Evolutionary conservation across 2,329 filamentous ascomycete species (phyloP).

Genomic region (Pyrenochaeta sp.): DNA sequence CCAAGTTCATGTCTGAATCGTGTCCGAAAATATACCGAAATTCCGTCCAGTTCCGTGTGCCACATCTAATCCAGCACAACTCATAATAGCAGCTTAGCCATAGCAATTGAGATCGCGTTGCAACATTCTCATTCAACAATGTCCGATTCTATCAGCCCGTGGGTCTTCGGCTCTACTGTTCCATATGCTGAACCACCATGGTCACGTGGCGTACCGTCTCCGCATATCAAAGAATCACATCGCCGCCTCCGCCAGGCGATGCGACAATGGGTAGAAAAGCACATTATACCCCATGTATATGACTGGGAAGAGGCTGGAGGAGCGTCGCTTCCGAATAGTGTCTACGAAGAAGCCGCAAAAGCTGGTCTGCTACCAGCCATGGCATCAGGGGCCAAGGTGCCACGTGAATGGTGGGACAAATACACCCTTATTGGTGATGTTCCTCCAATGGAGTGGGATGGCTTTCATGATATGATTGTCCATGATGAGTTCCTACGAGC

Average conservation of each 20-base stretch:
- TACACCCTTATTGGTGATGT: conserved; percentile 2
- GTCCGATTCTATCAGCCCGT: no score
- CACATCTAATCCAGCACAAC: no score
- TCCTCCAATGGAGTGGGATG: conserved; percentile 2
- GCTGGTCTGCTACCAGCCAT: conserved; percentile 1
- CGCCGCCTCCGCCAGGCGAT: neutral
- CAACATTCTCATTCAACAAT: no score
- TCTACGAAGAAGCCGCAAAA: conserved; percentile 2
- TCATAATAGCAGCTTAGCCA: no score
- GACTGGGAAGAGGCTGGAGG: conserved; percentile 2
- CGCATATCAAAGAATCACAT: conserved; percentile 3
- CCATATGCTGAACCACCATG: conserved; percentile 6
- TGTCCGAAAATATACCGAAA: no score
- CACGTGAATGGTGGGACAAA: neutral
- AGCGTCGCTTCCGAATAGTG: neutral
- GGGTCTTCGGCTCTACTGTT: neutral
- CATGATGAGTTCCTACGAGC: conserved; percentile 3
- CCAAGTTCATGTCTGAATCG: no score
- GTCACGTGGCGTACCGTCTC: conserved; percentile 2
- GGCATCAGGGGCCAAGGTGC: neutral
- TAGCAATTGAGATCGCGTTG: no score
- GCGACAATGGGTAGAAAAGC: conserved; percentile 4
- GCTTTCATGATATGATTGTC: conserved; percentile 10
- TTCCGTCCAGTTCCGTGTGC: no score
- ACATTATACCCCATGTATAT: neutral